These are phyloP conservation scores for Podospora bellae-mahoneyi DNA, from an alignment of 495 filamentous ascomycete genomes.

Conservation along the genomic window DNA sequence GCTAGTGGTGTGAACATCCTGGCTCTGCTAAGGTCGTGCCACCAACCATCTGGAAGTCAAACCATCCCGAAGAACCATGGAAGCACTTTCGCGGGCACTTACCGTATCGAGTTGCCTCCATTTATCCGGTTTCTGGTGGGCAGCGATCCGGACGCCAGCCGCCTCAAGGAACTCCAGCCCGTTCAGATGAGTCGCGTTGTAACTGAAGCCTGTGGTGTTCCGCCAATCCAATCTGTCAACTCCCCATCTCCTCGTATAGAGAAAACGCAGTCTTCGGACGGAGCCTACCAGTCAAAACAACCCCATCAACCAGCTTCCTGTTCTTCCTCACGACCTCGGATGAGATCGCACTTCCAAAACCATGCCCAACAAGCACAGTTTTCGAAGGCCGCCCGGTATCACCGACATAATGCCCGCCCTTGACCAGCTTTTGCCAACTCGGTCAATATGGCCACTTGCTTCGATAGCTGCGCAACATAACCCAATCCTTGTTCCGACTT, in stretches of 20 bases:
- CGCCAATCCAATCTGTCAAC: background rate
- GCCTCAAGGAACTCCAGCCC: slow-evolving; percentile 13
- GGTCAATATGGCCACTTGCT: slow-evolving; percentile 27
- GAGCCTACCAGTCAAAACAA: background rate
- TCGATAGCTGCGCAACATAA: slow-evolving; percentile 29
- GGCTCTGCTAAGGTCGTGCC: background rate
- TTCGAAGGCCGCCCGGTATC: background rate
- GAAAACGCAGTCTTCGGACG: background rate
- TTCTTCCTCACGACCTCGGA: background rate
- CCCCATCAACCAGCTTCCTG: background rate
- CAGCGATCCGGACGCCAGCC: slow-evolving; percentile 11
- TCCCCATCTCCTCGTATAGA: background rate
- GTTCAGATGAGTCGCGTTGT: slow-evolving; percentile 23
- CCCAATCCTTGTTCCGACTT: slow-evolving; percentile 43
- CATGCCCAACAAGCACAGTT: background rate
- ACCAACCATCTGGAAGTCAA: background rate
- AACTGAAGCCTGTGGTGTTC: slow-evolving; percentile 15
- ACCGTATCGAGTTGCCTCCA: background rate
- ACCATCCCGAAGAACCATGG: background rate
- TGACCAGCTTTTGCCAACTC: slow-evolving; percentile 24
- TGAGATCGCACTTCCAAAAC: background rate
- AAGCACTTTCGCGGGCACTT: background rate
- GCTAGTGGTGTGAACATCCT: background rate
- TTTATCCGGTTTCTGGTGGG: background rate
- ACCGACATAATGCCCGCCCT: slow-evolving; percentile 28